Evolutionary conservation across 2,329 filamentous ascomycete species (phyloP).

Genomic region (Paraconiothyrium sp.): DNA sequence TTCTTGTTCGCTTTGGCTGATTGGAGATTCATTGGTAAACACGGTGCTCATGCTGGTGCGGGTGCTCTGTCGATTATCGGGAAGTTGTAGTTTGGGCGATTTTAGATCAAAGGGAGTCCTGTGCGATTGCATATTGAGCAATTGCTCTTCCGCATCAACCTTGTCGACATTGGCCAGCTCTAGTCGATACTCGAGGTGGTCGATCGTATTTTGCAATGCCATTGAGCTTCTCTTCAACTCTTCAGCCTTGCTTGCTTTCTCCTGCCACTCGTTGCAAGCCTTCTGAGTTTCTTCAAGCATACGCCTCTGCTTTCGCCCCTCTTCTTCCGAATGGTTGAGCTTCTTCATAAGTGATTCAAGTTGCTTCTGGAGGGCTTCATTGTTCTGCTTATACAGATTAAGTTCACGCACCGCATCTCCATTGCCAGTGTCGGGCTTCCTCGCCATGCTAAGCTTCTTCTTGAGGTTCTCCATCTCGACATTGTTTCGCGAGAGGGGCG

Average conservation of each 20-base stretch:
- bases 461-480: slow-evolving; percentile 51
- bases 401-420: slow-evolving; percentile 50
- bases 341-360: slow-evolving; percentile 53
- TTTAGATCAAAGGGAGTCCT: slow-evolving; percentile 40
- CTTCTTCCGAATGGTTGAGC: slow-evolving; percentile 51
- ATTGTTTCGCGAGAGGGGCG: slow-evolving; percentile 32
- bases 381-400: slow-evolving; percentile 49
- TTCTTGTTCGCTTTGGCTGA: slow-evolving; percentile 29
- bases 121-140: slow-evolving; percentile 40
- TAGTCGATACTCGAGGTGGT: slow-evolving; percentile 51
- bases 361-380: slow-evolving; percentile 47
- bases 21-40: slow-evolving; percentile 35
- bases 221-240: slow-evolving; percentile 36
- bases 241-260: slow-evolving; percentile 38
- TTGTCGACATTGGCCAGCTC: slow-evolving; percentile 53
- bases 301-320: slow-evolving; percentile 39
- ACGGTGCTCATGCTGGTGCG: slow-evolving; percentile 43
- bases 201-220: slow-evolving; percentile 49
- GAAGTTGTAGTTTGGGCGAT: slow-evolving; percentile 20
- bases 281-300: slow-evolving; percentile 45
- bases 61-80: slow-evolving; percentile 21
- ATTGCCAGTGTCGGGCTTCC: slow-evolving; percentile 44
- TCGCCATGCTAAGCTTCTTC: slow-evolving; percentile 48
- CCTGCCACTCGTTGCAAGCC: slow-evolving; percentile 39
- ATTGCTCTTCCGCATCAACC: slow-evolving; percentile 51